These are phyloP conservation scores for Sporisorium reilianum DNA, from an alignment of 1,284 basidiomycete genomes.

Conservation along the genomic window DNA sequence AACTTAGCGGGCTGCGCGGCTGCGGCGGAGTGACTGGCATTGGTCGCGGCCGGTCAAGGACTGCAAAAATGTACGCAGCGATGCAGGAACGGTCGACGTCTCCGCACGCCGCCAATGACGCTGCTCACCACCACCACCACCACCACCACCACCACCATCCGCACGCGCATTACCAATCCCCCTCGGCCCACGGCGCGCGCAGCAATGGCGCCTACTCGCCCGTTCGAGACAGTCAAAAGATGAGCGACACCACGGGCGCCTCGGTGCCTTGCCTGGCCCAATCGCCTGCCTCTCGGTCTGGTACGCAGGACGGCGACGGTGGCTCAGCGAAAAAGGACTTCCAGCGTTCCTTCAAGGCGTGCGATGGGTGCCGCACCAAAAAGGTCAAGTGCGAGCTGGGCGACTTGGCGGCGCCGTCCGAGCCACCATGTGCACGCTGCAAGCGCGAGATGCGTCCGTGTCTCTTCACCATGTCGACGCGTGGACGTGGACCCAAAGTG, in stretches of 20 bases:
- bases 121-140: too few relatives aligned
- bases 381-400: slow-evolving; percentile 56
- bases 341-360: slow-evolving; percentile 54
- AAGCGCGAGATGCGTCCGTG: slow-evolving; percentile 49
- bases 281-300: slow-evolving; percentile 21
- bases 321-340: slow-evolving; percentile 44
- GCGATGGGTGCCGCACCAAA: slow-evolving; percentile 49
- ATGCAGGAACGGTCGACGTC: slow-evolving; percentile 9
- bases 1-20: background rate
- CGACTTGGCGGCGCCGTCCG: slow-evolving; percentile 48
- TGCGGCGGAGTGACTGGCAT: background rate
- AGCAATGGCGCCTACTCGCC: slow-evolving; percentile 31
- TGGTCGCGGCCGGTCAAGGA: slow-evolving; percentile 1
- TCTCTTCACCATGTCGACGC: slow-evolving; percentile 53
- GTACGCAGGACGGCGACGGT: slow-evolving; percentile 19
- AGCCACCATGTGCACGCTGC: slow-evolving; percentile 53
- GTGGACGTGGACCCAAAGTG: slow-evolving; percentile 44
- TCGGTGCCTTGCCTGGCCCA: slow-evolving; percentile 6
- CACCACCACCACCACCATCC: slow-evolving; percentile 2
- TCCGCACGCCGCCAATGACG: background rate
- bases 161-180: background rate
- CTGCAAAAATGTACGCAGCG: background rate
- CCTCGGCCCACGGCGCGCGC: slow-evolving; percentile 2
- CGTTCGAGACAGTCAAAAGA: slow-evolving; percentile 25
- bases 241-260: slow-evolving; percentile 23